These are phyloP conservation scores for Xylaria castorea DNA, from an alignment of 495 filamentous ascomycete genomes.

Conservation along the genomic window DNA sequence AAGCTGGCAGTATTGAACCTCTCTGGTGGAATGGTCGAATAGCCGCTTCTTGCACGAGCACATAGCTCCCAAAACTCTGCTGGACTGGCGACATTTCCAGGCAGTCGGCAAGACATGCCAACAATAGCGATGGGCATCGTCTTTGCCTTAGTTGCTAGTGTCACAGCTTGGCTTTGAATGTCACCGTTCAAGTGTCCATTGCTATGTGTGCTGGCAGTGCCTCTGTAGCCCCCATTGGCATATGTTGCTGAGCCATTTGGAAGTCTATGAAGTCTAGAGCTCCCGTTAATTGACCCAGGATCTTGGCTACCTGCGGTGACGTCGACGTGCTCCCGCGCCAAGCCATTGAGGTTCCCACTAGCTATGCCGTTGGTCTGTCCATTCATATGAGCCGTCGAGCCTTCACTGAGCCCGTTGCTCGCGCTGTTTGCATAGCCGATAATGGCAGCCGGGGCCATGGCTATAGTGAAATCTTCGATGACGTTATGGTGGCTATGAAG, in stretches of 20 bases:
- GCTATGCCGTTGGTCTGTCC: constrained; percentile 39
- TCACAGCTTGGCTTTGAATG: constrained; percentile 7
- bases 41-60: constrained; percentile 65
- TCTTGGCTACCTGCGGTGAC: constrained; percentile 29
- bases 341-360: constrained; percentile 48
- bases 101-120: constrained; percentile 61
- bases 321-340: constrained; percentile 31
- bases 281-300: constrained; percentile 30
- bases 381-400: constrained; percentile 39
- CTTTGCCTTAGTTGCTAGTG: constrained; percentile 34
- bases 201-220: constrained; percentile 18
- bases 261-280: constrained; percentile 23
- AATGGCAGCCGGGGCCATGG: constrained; percentile 53
- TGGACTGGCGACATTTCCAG: constrained; percentile 59
- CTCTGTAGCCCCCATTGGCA: constrained; percentile 18
- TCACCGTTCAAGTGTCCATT: constrained; percentile 35
- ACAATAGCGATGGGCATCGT: constrained; percentile 60
- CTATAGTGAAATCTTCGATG: constrained; percentile 40
- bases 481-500: constrained; percentile 31
- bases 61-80: constrained; percentile 65
- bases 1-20: constrained; percentile 73
- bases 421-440: constrained; percentile 48
- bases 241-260: constrained; percentile 29
- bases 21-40: constrained; percentile 68
- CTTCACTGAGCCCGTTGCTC: constrained; percentile 37